Percentiles rank a stretch among this genome's conserved stretches.
These are phyloP conservation scores for Juncus effusus DNA, from an alignment of 176 grass and related monocot genomes.

Conservation along the genomic window DNA sequence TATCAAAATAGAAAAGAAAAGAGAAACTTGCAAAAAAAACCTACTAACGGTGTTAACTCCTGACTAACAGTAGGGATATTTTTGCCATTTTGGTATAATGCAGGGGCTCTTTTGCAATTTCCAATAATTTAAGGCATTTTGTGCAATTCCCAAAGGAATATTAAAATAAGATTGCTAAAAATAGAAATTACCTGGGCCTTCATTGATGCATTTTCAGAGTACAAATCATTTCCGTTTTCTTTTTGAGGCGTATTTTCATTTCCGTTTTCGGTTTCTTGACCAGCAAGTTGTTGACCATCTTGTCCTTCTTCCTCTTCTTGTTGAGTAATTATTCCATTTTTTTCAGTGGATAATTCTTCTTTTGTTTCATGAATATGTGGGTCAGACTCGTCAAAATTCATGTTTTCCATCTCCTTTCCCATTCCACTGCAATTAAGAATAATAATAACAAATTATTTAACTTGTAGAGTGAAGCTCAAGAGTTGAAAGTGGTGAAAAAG, in stretches of 20 bases:
- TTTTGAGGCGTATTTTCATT: conserved; percentile 6
- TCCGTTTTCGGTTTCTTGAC: background rate
- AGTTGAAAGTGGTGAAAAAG: too few species aligned
- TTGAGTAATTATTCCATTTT: conserved; percentile 5
- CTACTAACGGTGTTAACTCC: too few species aligned
- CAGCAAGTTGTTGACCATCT: background rate
- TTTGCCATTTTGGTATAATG: too few species aligned
- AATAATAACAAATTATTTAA: too few species aligned
- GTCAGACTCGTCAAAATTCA: conserved; percentile 4
- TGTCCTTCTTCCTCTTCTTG: conserved; percentile 10
- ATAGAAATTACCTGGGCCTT: conserved; percentile 12
- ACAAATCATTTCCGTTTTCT: background rate
- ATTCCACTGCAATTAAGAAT: conserved; percentile 1
- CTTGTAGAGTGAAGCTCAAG: too few species aligned
- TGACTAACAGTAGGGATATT: too few species aligned
- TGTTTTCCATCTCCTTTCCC: conserved; percentile 19
- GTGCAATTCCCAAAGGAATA: too few species aligned
- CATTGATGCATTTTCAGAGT: conserved; percentile 12
- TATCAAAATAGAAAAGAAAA: too few species aligned
- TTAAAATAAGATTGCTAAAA: too few species aligned
- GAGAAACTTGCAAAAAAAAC: too few species aligned
- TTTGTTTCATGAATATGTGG: conserved; percentile 2
- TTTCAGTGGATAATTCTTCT: background rate
- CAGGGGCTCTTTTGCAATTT: too few species aligned
- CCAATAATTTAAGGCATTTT: too few species aligned